phyloP scores from a whole-genome alignment of 225 moss, liverwort and hornwort species.

The Straminergon stramineum region DNA sequence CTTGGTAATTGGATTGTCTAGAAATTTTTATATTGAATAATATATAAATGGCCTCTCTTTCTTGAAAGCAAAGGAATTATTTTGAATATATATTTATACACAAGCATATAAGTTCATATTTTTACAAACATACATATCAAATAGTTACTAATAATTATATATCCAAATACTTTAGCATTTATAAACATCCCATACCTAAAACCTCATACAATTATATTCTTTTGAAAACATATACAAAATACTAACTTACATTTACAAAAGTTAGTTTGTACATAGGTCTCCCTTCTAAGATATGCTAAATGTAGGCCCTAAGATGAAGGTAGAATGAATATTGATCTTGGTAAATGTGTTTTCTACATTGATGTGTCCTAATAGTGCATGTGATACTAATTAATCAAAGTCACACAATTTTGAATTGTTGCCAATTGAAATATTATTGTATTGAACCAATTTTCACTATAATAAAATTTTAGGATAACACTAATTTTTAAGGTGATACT shows the following conservation, averaged over 20 bases:
- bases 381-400: not conserved
- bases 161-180: too few species aligned
- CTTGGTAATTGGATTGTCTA: not conserved
- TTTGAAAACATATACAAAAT: too few species aligned
- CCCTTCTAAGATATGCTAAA: not conserved
- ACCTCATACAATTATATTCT: too few species aligned
- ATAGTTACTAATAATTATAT: too few species aligned
- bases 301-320: not conserved
- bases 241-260: not conserved
- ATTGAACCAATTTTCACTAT: not conserved
- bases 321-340: not conserved
- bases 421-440: not conserved
- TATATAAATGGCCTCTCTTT: not conserved
- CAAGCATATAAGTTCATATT: not conserved
- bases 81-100: too few species aligned
- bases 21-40: not conserved
- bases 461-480: not conserved
- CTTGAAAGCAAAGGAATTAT: not conserved
- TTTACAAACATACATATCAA: not conserved
- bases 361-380: accelerated
- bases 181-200: too few species aligned
- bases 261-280: not conserved
- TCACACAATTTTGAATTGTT: not conserved
- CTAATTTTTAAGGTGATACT: not conserved
- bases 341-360: not conserved